Conservation (phyloP, 345 rosid genomes). For the Litchi chinensis region DNA sequence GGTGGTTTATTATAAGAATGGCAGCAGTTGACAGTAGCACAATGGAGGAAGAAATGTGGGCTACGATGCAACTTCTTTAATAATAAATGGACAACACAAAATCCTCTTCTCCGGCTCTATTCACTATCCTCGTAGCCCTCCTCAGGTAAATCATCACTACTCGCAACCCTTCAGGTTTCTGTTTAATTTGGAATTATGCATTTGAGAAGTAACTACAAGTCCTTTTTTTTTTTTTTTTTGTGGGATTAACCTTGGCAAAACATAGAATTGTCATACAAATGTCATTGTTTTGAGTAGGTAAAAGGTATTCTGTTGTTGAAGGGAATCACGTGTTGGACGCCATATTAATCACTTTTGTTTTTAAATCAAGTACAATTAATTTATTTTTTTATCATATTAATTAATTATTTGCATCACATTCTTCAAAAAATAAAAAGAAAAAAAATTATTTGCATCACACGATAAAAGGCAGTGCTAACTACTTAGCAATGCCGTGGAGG, state of each 20-base stretch:
- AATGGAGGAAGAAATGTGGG: conserved; percentile 26
- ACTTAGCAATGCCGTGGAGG: no score
- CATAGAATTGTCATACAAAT: neutral
- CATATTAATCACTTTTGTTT: neutral
- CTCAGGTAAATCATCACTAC: conserved; percentile 40
- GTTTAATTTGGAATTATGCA: no score
- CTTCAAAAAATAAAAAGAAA: no score
- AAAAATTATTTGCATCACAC: no score
- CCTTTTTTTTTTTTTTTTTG: no score
- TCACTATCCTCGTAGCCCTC: conserved; percentile 84
- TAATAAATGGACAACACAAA: conserved; percentile 58
- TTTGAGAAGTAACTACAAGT: no score
- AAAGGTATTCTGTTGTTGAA: neutral
- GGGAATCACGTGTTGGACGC: neutral
- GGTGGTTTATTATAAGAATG: neutral
- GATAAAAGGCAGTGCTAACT: no score
- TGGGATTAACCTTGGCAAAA: no score
- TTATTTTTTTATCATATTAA: no score
- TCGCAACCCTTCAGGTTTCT: no score
- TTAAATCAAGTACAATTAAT: no score
- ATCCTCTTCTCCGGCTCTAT: conserved; percentile 84
- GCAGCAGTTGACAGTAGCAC: conserved; percentile 16
- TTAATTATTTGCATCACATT: no score
- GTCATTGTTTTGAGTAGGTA: neutral
- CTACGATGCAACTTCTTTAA: conserved; percentile 64